Base-by-base conservation (phyloP, 352 stramenopile species). In the Hyaloperonospora brassicae region DNA sequence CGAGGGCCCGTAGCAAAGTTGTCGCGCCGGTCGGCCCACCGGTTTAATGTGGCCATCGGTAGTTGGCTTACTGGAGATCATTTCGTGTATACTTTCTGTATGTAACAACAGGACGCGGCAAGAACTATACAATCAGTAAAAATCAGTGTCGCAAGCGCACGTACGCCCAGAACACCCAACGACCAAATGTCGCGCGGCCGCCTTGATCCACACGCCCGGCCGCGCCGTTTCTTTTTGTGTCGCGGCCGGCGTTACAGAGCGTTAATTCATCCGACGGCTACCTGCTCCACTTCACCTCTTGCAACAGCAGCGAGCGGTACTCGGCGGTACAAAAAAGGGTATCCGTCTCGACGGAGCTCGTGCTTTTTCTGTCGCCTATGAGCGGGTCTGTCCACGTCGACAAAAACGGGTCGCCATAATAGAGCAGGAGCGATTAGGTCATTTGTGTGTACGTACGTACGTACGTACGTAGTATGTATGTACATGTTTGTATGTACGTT, bases 1-100 rank as follows among this genome's bases (percentile, higher is more conserved):
- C 47, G 47, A 57, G 45, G 21, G 45, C 45, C 57, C 17, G 48
- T 25, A 48, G 42, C 25, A 4, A 36, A 59, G 17, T 23, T 22
- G 5, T 61, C 22, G 17, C 45, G 47, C 52, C 46, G 42, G 35
- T 52, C 23, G 45, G 22, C 39, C 51, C 61, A 47, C 52, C 39
- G 14, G 22, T 7, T 17, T 17, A 11, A 25, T 44, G 21, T n/a
- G 8, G 23, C n/a, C 39, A 14, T 22, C 9, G 13, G 9, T 44
- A 14, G 4, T 0, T 34, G 27, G 27, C 27, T 34, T 17, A 8
- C 27, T 34, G 27, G 8, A 4, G 27, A 34, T 9, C 4, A 34
- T 34, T 9, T 34, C 4, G 4, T 34, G 4, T 34, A 34, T 34
- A 34, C 27, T 34, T 34, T 34, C 27, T 17, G 27, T 8, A 34